phyloP scores from a whole-genome alignment of 805 yeast genomes.

The Candida odintsovae region DNA sequence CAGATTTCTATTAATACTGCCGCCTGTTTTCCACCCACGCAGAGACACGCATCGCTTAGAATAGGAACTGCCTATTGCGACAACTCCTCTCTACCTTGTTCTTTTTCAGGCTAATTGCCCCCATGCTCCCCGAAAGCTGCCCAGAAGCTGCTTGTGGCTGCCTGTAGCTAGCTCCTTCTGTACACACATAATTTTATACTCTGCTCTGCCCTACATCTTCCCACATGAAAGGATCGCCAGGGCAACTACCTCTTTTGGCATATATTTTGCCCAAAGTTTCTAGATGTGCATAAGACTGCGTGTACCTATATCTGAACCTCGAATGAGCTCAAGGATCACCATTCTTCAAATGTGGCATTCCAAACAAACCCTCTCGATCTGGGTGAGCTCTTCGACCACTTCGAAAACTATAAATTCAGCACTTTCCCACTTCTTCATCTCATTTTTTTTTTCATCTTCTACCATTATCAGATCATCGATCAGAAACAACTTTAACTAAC shows the following conservation, averaged over 20 bases:
- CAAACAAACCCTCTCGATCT: background rate
- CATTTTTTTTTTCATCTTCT: constrained; percentile 17
- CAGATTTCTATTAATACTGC: too few relatives aligned
- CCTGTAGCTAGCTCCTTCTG: too few relatives aligned
- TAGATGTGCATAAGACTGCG: background rate
- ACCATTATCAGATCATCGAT: background rate
- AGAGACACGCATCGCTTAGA: too few relatives aligned
- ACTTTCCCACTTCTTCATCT: background rate
- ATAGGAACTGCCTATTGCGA: too few relatives aligned
- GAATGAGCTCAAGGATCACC: background rate
- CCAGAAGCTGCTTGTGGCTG: too few relatives aligned
- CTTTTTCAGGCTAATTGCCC: too few relatives aligned
- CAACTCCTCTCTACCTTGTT: too few relatives aligned
- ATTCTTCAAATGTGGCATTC: background rate
- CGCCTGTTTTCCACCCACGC: too few relatives aligned
- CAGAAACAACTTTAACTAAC: background rate
- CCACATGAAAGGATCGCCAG: background rate
- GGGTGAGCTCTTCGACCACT: background rate
- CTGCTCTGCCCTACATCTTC: too few relatives aligned
- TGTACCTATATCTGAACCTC: background rate
- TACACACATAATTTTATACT: too few relatives aligned
- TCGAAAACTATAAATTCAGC: constrained; percentile 16
- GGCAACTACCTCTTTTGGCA: background rate
- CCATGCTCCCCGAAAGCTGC: too few relatives aligned
- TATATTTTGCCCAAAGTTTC: too few relatives aligned